phyloP scores from a whole-genome alignment of 805 yeast genomes.

The Candida mattraensis region DNA sequence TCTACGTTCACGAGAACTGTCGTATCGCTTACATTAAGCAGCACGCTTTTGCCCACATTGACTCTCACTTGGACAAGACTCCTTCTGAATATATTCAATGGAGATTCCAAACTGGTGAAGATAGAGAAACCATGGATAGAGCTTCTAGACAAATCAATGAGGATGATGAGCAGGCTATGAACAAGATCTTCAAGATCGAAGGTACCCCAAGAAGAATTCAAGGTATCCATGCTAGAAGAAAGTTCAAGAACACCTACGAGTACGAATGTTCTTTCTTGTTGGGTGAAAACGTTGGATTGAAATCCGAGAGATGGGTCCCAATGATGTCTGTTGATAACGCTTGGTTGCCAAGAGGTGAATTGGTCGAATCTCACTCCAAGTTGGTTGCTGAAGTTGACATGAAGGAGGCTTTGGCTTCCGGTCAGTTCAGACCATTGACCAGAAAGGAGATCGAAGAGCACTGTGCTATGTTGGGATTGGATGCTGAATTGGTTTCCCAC shows the following conservation, averaged over 20 bases:
- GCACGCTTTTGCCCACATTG: conserved; percentile 99
- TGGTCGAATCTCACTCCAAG: conserved; percentile 96
- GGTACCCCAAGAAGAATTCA: conserved; percentile 97
- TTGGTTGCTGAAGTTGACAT: conserved; percentile 99
- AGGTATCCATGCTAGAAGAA: conserved; percentile 94
- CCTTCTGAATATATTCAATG: conserved; percentile 99
- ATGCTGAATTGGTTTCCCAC: conserved; percentile 98
- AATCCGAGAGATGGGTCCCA: conserved; percentile 99
- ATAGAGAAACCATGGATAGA: conserved; percentile 99
- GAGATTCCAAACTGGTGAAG: conserved; percentile 99
- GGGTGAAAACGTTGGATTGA: conserved; percentile 99
- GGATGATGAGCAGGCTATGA: conserved; percentile 96
- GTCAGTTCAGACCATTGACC: conserved; percentile 99
- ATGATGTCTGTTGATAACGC: conserved; percentile 99
- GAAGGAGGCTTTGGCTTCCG: conserved; percentile 99
- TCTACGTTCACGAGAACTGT: conserved; percentile 98
- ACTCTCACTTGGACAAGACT: conserved; percentile 97
- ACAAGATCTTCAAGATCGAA: conserved; percentile 98
- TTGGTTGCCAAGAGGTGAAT: conserved; percentile 99
- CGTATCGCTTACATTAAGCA: conserved; percentile 99
- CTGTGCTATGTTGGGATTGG: conserved; percentile 98
- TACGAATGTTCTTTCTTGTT: conserved; percentile 96
- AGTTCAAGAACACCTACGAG: conserved; percentile 99
- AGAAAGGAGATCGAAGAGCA: conserved; percentile 99
- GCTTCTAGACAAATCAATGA: conserved; percentile 98